Base-by-base conservation (phyloP, 306 rosid species). In the Erythrophleum fordii region DNA sequence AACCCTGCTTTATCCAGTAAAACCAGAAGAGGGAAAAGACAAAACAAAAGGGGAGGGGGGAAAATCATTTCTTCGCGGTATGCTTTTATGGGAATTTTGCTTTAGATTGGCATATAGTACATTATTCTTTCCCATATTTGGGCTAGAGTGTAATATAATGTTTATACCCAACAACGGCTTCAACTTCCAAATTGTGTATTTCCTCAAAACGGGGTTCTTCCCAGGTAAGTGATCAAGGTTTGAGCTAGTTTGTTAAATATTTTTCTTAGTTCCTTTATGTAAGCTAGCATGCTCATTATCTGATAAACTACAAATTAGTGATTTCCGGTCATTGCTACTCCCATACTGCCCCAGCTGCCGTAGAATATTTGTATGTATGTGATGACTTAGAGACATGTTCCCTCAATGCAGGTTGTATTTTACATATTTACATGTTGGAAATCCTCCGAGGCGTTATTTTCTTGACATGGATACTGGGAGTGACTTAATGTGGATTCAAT, bases 391-490 rank as follows among this genome's bases (percentile, higher is more conserved):
- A 48, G 69, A 76, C 37, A 66, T 85, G 82, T 51, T 45, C 8
- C 29, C 69, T 49, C 49, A 16, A 3, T 79, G 80, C 81, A 93
- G 97, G 62, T 87, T 91, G 86, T 93, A 93, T 80, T 93, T 85
- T 85, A 91, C 97, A 11, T 46, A 81, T 55, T 69, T 91, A 11
- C 87, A 68, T 29, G 91, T 91, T 44, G 97, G 97, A 75, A 82
- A 84, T 80, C 97, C 96, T 82, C 94, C 94, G 31, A 91, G 85
- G 71, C 90, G 87, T 58, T 93, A 91, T 87, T 88, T 86, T 82
- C 85, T 93, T 79, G 97, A 93, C 25, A 84, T 93, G 65, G 96
- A 93, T 77, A 93, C 97, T 8, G 97, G 97, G 56, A 93, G 97
- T 86, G 97, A 93, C 85, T 86, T 93, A 70, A 89, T 97, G 11